A percentile compares a stretch with the other conserved stretches of the same genome.
Conservation (phyloP, 179 eudicot genomes). For the Kewa caespitosa region DNA sequence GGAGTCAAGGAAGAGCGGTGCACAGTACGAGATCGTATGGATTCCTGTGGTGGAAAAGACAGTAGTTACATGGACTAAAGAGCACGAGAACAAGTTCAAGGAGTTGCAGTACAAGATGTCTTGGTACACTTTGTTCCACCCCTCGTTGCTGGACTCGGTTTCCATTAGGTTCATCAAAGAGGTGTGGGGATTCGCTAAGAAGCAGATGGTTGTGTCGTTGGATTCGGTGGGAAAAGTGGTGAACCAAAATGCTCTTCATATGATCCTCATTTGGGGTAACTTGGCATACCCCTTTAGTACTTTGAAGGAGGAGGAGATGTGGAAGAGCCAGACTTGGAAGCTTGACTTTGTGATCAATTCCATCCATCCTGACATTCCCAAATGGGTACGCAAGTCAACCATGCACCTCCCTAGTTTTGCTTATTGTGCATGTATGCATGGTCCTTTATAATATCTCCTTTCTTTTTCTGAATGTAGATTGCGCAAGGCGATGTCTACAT, state of each 20-base stretch:
- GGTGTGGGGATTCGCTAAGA: conserved; percentile 30
- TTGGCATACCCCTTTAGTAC: conserved; percentile 53
- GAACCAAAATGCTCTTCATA: conserved; percentile 27
- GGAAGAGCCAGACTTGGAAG: conserved; percentile 55
- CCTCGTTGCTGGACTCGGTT: conserved; percentile 48
- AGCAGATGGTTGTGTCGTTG: conserved; percentile 10
- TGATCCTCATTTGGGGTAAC: conserved; percentile 70
- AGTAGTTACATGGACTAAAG: conserved; percentile 31
- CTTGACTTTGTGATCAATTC: conserved; percentile 50
- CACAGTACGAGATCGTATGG: conserved; percentile 14
- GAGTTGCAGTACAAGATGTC: conserved; percentile 33
- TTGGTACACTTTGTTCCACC: conserved; percentile 30
- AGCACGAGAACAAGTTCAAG: conserved; percentile 35
- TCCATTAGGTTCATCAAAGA: conserved; percentile 55
- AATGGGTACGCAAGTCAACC: conserved; percentile 40
- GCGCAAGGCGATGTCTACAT: conserved; percentile 9
- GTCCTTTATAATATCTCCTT: background rate
- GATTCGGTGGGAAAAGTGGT: conserved; percentile 5
- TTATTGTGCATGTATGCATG: background rate
- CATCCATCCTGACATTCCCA: conserved; percentile 36
- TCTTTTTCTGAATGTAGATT: background rate
- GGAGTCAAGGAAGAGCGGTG: background rate
- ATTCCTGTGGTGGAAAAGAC: conserved; percentile 24
- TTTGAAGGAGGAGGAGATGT: conserved; percentile 39
- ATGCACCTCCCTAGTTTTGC: background rate